phyloP scores from a whole-genome alignment of 495 filamentous ascomycete species.

The Eremomyces bilateralis region DNA sequence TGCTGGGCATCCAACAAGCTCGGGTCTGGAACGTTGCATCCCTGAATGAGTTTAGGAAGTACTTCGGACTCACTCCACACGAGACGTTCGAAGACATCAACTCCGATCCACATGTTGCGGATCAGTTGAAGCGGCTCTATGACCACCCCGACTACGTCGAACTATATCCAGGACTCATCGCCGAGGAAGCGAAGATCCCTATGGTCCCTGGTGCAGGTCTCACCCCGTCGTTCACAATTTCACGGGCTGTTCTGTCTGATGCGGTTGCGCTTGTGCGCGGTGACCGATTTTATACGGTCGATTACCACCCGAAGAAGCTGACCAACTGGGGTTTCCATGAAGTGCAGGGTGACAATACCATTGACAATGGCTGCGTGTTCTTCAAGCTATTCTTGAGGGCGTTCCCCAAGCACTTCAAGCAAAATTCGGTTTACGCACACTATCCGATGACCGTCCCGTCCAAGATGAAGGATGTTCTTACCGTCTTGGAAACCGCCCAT shows the following conservation, averaged over 20 bases:
- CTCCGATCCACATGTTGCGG: slow-evolving; percentile 46
- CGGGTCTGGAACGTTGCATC: slow-evolving; percentile 65
- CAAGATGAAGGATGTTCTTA: slow-evolving; percentile 30
- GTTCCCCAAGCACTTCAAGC: slow-evolving; percentile 35
- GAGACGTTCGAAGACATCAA: slow-evolving; percentile 75
- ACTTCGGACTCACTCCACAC: slow-evolving; percentile 55
- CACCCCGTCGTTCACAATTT: slow-evolving; percentile 62
- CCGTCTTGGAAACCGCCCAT: slow-evolving; percentile 21
- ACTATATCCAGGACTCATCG: slow-evolving; percentile 61
- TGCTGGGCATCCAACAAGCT: slow-evolving; percentile 68
- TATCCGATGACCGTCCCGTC: slow-evolving; percentile 36
- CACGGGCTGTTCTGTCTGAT: slow-evolving; percentile 65
- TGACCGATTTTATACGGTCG: slow-evolving; percentile 66
- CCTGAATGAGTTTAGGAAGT: slow-evolving; percentile 71
- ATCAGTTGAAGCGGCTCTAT: slow-evolving; percentile 53
- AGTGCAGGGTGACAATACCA: slow-evolving; percentile 23
- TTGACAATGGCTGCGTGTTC: slow-evolving; percentile 36
- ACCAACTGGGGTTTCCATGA: slow-evolving; percentile 60
- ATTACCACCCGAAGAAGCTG: slow-evolving; percentile 45
- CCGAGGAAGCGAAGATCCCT: slow-evolving; percentile 56
- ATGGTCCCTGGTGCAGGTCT: slow-evolving; percentile 63
- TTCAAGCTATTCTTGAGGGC: slow-evolving; percentile 38
- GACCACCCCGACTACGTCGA: slow-evolving; percentile 63
- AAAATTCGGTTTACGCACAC: slow-evolving; percentile 34
- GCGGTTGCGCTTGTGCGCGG: slow-evolving; percentile 69